A percentile compares a stretch with the other conserved stretches of the same genome.
Conservation (phyloP, 2,329 filamentous ascomycete species). For the Aureobasidium sp. region DNA sequence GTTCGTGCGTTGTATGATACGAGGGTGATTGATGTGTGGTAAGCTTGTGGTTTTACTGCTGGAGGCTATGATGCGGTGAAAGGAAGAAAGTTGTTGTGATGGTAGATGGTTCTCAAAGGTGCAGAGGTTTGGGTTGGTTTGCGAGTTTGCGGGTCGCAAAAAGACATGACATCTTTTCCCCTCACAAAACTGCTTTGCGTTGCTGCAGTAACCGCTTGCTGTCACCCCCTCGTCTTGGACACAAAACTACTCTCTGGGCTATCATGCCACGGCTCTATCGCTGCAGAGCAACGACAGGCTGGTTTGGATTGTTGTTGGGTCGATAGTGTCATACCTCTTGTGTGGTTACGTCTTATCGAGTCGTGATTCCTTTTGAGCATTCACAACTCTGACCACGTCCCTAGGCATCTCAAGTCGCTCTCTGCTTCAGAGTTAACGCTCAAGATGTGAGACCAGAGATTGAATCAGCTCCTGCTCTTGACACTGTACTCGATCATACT, state of each 20-base stretch:
- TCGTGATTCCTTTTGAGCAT: background rate
- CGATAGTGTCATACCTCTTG: background rate
- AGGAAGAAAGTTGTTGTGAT: background rate
- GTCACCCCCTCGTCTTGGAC: background rate
- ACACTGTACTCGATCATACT: too few relatives aligned
- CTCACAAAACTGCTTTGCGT: slow-evolving; percentile 8
- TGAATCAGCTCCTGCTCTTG: too few relatives aligned
- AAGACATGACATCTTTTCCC: slow-evolving; percentile 8
- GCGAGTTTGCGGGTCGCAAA: background rate
- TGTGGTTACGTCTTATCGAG: too few relatives aligned
- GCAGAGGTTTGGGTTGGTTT: background rate
- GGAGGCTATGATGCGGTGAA: background rate
- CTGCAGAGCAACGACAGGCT: background rate
- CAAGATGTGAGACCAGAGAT: too few relatives aligned
- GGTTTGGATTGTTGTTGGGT: background rate
- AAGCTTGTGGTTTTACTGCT: background rate
- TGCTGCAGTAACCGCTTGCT: background rate
- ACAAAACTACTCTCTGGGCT: too few relatives aligned
- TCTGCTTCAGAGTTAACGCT: too few relatives aligned
- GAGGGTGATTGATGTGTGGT: background rate
- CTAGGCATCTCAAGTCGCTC: too few relatives aligned
- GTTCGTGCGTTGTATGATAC: background rate
- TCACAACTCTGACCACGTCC: background rate
- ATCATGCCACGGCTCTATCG: background rate
- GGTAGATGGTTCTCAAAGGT: background rate